Conservation (phyloP, 2,329 filamentous ascomycete genomes). For the Rachicladosporium sp. region DNA sequence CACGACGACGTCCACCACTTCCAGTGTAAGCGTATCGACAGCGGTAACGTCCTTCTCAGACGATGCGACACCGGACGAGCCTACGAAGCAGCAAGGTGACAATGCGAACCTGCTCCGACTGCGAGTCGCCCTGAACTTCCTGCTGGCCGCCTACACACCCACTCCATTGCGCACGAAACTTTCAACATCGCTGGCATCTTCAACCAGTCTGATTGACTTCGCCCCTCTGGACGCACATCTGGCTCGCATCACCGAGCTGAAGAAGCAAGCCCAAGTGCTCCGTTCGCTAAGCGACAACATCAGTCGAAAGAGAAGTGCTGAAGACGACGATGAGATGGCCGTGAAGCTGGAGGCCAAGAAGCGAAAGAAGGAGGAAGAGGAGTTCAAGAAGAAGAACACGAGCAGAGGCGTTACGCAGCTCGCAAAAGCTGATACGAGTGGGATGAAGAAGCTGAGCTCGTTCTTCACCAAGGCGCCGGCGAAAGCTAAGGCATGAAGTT, state of each 20-base stretch:
- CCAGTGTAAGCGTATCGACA: constrained; percentile 11
- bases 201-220: constrained; percentile 46
- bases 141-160: constrained; percentile 50
- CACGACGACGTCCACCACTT: constrained; percentile 17
- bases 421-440: constrained; percentile 78
- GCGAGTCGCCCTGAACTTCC: constrained; percentile 51
- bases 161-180: constrained; percentile 33
- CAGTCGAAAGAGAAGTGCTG: constrained; percentile 45
- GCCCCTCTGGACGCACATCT: constrained; percentile 59
- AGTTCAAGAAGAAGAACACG: constrained; percentile 69
- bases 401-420: constrained; percentile 67
- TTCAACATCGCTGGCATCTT: constrained; percentile 28
- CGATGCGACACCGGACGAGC: constrained; percentile 12
- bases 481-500: constrained; percentile 3
- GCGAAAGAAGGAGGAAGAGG: constrained; percentile 76
- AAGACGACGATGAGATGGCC: constrained; percentile 54
- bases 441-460: constrained; percentile 94
- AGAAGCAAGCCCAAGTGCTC: constrained; percentile 57
- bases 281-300: constrained; percentile 59
- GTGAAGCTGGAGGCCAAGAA: constrained; percentile 62
- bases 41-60: constrained; percentile 19
- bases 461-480: constrained; percentile 65
- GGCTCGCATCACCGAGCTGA: constrained; percentile 50
- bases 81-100: constrained; percentile 17
- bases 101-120: constrained; percentile 51